Evolutionary conservation across 2,329 filamentous ascomycete genomes (phyloP).

Genomic region (Fusarium sp.): DNA sequence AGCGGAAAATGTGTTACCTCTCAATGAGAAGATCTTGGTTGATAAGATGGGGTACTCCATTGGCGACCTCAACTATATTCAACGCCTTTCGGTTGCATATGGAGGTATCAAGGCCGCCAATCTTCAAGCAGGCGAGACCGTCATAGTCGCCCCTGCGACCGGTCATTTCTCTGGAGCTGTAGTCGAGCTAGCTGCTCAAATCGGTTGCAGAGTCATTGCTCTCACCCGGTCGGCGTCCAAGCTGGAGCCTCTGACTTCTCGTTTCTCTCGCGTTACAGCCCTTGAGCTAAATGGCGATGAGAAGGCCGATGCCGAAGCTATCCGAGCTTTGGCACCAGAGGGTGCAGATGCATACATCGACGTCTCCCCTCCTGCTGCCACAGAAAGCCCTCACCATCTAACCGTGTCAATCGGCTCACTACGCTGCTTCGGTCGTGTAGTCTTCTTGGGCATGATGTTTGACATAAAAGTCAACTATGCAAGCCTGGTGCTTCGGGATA

Average conservation of each 20-base stretch:
- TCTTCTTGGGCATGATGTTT: slow-evolving; percentile 27
- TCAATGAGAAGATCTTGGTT: slow-evolving; percentile 13
- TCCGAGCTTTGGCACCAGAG: neutral
- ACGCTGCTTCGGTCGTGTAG: neutral
- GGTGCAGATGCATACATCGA: slow-evolving; percentile 35
- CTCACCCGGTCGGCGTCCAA: slow-evolving; percentile 16
- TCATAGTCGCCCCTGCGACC: slow-evolving; percentile 31
- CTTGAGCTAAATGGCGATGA: slow-evolving; percentile 27
- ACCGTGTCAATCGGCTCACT: slow-evolving; percentile 4
- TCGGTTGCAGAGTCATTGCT: slow-evolving; percentile 36
- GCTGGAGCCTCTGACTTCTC: slow-evolving; percentile 16
- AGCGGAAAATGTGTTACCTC: slow-evolving; percentile 12
- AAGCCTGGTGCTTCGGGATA: slow-evolving; percentile 10
- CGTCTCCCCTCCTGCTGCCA: slow-evolving; percentile 25
- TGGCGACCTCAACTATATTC: slow-evolving; percentile 29
- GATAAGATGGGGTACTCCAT: slow-evolving; percentile 29
- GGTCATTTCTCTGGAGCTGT: slow-evolving; percentile 35
- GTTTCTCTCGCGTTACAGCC: neutral
- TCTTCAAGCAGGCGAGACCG: slow-evolving; percentile 18
- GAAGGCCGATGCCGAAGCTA: neutral
- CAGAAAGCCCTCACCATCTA: slow-evolving; percentile 16
- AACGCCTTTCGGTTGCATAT: slow-evolving; percentile 30
- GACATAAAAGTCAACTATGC: slow-evolving; percentile 29
- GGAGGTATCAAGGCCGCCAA: slow-evolving; percentile 16
- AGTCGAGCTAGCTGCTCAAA: slow-evolving; percentile 25